These are phyloP conservation scores for Lasiodiplodia gonubiensis DNA, from an alignment of 2,329 filamentous ascomycete genomes.

Conservation along the genomic window DNA sequence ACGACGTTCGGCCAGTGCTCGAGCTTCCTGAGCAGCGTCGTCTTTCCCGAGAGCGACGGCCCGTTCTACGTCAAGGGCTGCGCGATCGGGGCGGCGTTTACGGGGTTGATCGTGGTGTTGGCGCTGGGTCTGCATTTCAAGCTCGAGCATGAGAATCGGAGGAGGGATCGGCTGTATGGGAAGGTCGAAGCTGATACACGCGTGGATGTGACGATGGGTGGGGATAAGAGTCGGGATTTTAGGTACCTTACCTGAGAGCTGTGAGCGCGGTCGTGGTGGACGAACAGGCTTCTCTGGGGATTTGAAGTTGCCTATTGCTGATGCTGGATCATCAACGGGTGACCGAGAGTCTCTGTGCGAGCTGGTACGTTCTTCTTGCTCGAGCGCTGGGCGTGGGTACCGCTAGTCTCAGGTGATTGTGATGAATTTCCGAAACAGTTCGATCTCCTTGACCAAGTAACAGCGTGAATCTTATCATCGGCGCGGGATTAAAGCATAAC, in stretches of 20 bases:
- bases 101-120: slow-evolving; percentile 75
- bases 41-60: slow-evolving; percentile 35
- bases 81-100: slow-evolving; percentile 1
- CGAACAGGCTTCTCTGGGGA: not conserved
- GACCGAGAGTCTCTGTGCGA: no score
- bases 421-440: no score
- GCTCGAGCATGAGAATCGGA: slow-evolving; percentile 10
- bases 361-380: no score
- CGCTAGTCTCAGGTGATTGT: no score
- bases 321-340: no score
- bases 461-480: no score
- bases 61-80: slow-evolving; percentile 14
- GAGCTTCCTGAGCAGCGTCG: slow-evolving; percentile 38
- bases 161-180: slow-evolving; percentile 12
- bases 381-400: no score
- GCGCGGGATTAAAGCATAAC: no score
- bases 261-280: not conserved
- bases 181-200: not conserved
- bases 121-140: slow-evolving; percentile 75
- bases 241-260: slow-evolving; percentile 8
- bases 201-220: slow-evolving; percentile 15
- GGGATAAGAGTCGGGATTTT: slow-evolving; percentile 15
- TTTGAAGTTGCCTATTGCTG: no score
- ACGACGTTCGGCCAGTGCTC: slow-evolving; percentile 40
- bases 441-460: no score